Conservation (phyloP, 768 basidiomycete genomes). For the Phanerodontia chrysosporium region DNA sequence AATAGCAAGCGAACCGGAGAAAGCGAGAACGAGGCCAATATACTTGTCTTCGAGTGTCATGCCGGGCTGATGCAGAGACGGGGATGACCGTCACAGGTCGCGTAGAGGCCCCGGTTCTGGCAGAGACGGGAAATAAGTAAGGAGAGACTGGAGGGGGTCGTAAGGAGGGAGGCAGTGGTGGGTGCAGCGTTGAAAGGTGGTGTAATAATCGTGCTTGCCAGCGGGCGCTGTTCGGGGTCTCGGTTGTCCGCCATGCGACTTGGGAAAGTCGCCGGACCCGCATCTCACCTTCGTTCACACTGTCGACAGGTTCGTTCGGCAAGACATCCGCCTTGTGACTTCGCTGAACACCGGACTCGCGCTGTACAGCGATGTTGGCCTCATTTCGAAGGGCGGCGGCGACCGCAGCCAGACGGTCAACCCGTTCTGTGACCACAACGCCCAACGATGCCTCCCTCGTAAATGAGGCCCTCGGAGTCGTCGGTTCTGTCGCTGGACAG, state of each 20-base stretch:
- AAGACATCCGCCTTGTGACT: background rate
- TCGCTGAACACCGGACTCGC: background rate
- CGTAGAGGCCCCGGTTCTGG: background rate
- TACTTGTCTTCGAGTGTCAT: slow-evolving; percentile 89
- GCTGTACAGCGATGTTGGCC: background rate
- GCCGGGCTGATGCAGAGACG: background rate
- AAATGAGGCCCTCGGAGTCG: background rate
- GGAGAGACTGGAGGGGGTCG: slow-evolving; percentile 1
- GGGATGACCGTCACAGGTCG: background rate
- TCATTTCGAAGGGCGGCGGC: background rate
- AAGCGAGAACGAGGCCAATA: slow-evolving; percentile 86
- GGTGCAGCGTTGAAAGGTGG: background rate
- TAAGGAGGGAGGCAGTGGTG: background rate
- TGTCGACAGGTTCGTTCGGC: background rate
- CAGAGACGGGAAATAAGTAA: background rate
- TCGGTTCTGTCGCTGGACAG: background rate
- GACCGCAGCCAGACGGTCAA: background rate
- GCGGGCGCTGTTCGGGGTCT: background rate
- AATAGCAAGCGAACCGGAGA: slow-evolving; percentile 81
- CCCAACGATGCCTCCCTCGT: background rate
- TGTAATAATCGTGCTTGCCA: background rate
- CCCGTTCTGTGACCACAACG: background rate
- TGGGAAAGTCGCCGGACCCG: background rate
- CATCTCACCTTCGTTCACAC: background rate
- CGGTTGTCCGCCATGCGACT: background rate